phyloP scores from a whole-genome alignment of 495 filamentous ascomycete genomes.

The Thozetella sp. region DNA sequence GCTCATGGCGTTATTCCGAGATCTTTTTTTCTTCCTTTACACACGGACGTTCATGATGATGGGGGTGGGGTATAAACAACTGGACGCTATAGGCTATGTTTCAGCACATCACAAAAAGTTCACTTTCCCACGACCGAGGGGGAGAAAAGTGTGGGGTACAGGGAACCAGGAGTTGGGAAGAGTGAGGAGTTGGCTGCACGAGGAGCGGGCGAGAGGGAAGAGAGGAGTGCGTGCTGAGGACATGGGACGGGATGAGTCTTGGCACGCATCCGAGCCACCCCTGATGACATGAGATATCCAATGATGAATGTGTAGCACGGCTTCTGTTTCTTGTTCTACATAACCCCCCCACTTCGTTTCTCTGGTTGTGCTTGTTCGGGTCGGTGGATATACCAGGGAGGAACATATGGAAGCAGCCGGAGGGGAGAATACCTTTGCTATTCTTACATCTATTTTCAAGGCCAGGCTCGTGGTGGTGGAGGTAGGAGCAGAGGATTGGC shows the following conservation, averaged over 20 bases:
- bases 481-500: no score
- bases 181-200: background rate
- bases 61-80: background rate
- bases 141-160: constrained; percentile 1
- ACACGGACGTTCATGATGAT: background rate
- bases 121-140: background rate
- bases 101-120: background rate
- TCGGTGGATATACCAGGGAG: background rate
- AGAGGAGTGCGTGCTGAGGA: background rate
- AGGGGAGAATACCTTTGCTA: background rate
- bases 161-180: background rate
- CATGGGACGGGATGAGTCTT: background rate
- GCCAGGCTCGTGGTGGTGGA: background rate
- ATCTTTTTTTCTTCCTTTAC: no score
- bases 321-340: background rate
- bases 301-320: constrained; percentile 1
- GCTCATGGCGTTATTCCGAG: no score
- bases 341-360: background rate
- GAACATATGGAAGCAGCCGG: background rate
- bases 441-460: background rate
- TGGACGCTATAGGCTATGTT: background rate
- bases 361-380: background rate
- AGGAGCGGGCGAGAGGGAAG: background rate
- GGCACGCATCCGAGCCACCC: constrained; percentile 1
- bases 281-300: background rate